phyloP scores from a whole-genome alignment of 1,284 basidiomycete species.

The Meripilus lineatus region DNA sequence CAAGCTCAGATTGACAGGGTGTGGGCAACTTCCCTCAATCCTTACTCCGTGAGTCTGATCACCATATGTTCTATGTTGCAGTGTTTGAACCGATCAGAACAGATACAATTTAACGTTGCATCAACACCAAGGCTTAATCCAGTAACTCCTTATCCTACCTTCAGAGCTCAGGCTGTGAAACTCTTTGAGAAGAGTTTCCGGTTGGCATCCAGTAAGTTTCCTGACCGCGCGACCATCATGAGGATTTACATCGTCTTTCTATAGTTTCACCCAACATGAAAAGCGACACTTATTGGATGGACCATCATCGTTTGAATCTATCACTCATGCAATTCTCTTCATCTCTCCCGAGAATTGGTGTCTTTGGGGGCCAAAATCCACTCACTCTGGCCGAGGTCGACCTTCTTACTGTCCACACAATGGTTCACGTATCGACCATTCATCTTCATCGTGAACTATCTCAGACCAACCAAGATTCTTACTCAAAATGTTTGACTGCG shows the following conservation, averaged over 20 bases:
- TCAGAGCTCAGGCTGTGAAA: slow-evolving; percentile 44
- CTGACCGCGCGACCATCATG: too few species aligned
- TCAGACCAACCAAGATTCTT: slow-evolving; percentile 26
- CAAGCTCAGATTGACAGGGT: slow-evolving; percentile 47
- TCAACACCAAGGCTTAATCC: slow-evolving; percentile 4
- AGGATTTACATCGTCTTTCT: slow-evolving; percentile 6
- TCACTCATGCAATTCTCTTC: slow-evolving; percentile 39
- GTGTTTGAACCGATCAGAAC: not conserved
- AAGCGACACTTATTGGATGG: slow-evolving; percentile 28
- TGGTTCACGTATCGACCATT: slow-evolving; percentile 45
- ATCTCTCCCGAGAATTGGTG: slow-evolving; percentile 36
- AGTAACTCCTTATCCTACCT: slow-evolving; percentile 21
- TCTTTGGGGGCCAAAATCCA: slow-evolving; percentile 21
- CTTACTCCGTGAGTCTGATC: slow-evolving; percentile 13
- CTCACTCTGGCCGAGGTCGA: slow-evolving; percentile 35
- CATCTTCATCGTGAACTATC: slow-evolving; percentile 40
- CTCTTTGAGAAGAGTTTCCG: slow-evolving; percentile 48
- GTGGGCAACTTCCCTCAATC: slow-evolving; percentile 37
- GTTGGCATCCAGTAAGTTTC: slow-evolving; percentile 34
- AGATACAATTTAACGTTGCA: not conserved
- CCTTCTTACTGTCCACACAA: slow-evolving; percentile 44
- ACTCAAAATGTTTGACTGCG: slow-evolving; percentile 36
- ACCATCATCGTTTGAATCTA: slow-evolving; percentile 36
- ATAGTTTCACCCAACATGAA: slow-evolving; percentile 20
- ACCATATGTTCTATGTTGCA: slow-evolving; percentile 2